A percentile compares a stretch with the other conserved stretches of the same genome.
These are phyloP conservation scores for Stereocaulon alpinum DNA, from an alignment of 495 filamentous ascomycete species.

Conservation along the genomic window DNA sequence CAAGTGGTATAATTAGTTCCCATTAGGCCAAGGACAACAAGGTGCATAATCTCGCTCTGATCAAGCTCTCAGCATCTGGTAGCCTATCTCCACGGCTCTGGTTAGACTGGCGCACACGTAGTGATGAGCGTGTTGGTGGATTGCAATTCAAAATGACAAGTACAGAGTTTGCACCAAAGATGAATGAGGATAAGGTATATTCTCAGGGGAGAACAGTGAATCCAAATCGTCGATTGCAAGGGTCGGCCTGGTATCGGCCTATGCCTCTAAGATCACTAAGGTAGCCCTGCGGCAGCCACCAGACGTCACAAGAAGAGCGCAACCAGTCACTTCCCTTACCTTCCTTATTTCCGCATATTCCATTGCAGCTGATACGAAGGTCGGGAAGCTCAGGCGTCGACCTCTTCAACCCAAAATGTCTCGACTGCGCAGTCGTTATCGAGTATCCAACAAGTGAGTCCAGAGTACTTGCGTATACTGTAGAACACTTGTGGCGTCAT, in stretches of 20 bases:
- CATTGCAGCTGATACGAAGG: background rate
- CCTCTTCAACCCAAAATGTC: background rate
- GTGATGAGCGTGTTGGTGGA: background rate
- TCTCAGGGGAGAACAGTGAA: background rate
- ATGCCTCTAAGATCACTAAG: background rate
- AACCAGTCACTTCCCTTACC: background rate
- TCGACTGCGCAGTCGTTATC: too few species aligned
- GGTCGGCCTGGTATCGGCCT: background rate
- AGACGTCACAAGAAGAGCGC: background rate
- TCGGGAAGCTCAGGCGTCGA: background rate
- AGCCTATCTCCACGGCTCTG: too few species aligned
- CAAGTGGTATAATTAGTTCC: too few species aligned
- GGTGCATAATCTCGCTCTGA: too few species aligned
- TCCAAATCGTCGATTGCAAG: background rate
- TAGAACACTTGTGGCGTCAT: background rate
- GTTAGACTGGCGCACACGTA: too few species aligned
- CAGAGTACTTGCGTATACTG: background rate
- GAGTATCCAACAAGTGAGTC: background rate
- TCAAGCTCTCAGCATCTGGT: too few species aligned
- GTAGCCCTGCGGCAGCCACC: slow-evolving; percentile 3
- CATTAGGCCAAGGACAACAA: too few species aligned
- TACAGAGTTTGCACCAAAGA: background rate
- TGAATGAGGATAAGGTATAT: background rate
- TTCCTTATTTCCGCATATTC: background rate
- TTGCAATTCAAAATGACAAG: background rate